Base-by-base conservation (phyloP, 2,329 filamentous ascomycete genomes). In the Fusarium kyushuense region DNA sequence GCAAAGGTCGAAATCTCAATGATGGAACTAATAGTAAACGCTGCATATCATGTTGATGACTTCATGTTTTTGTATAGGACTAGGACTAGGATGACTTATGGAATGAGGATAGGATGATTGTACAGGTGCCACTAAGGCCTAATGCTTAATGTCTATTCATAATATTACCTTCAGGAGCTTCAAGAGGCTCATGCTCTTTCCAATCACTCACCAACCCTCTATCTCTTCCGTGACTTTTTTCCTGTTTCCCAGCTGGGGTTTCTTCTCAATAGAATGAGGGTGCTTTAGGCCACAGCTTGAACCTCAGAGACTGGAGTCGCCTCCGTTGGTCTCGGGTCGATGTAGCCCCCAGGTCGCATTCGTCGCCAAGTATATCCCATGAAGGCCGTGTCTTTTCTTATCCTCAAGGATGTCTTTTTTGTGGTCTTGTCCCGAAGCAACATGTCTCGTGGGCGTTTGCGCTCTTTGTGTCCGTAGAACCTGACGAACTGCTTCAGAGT, bases 321-420 rank as follows among this genome's bases (percentile, higher is more conserved):
- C 23, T 63, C 64, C 7, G 21, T 21, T n/a, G 41, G 21, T 54
- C 54, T 59, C 38, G 58, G 42, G 10, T 70, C 59, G n/a, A 67
- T 60, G 49, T 77, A 80, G 5, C 76, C 75, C 12, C 73, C 72
- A 2, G 78, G 77, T 36, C 77, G 74, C 75, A 79, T 78, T 61
- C 89, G 83, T 14, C 89, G 87, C 84, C 96, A 98, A 3, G 92
- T 93, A 76, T 99, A 99, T 1, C 95, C 95, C 64, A 96, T 79
- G 78, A 98, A 98, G 0, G 93, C 94, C 27, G 87, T 91, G 76
- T 86, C 87, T 79, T 95, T 97, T 61, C 96, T 87, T 67, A 96
- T 85, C 70, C 92, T 89, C 78, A 98, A 82, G n/a, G 91, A 93
- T 17, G 84, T 82, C 40, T 84, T 84, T 40, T 88, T 90, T 9